phyloP scores from a whole-genome alignment of 2,329 filamentous ascomycete species.

The Balansia obtecta region DNA sequence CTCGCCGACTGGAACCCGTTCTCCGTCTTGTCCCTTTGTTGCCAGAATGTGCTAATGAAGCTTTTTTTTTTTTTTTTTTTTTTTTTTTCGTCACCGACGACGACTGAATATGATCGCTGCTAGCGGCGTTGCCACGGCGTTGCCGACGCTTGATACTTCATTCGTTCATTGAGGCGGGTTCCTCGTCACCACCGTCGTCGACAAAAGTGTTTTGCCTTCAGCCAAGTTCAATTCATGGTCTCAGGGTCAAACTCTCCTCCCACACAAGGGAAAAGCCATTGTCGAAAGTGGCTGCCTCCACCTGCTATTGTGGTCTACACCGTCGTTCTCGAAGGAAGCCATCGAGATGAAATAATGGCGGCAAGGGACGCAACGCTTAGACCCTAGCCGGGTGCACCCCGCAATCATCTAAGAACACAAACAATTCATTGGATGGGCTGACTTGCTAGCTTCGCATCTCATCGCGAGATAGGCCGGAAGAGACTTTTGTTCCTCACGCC shows the following conservation, averaged over 20 bases:
- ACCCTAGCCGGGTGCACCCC: not conserved
- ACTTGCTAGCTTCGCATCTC: not conserved
- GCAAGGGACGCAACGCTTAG: constrained; percentile 3
- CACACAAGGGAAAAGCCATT: not conserved
- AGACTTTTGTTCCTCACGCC: not conserved
- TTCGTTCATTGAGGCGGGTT: not conserved
- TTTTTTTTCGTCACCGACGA: not conserved
- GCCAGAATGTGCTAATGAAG: not conserved
- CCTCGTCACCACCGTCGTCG: not conserved
- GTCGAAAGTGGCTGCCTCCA: not conserved
- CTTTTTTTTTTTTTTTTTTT: not conserved
- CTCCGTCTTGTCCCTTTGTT: not conserved
- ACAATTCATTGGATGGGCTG: not conserved
- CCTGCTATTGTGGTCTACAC: not conserved
- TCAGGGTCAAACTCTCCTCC: not conserved
- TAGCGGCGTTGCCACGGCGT: not conserved
- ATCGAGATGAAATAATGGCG: not conserved
- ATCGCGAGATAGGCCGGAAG: not conserved
- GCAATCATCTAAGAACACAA: not conserved
- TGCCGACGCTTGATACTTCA: not conserved
- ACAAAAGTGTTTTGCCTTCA: not conserved
- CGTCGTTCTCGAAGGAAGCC: not conserved
- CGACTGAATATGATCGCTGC: not conserved
- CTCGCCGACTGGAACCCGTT: not conserved
- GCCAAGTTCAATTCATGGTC: not conserved